Conservation (phyloP, 345 rosid species). For the Pelargonium nanum region DNA sequence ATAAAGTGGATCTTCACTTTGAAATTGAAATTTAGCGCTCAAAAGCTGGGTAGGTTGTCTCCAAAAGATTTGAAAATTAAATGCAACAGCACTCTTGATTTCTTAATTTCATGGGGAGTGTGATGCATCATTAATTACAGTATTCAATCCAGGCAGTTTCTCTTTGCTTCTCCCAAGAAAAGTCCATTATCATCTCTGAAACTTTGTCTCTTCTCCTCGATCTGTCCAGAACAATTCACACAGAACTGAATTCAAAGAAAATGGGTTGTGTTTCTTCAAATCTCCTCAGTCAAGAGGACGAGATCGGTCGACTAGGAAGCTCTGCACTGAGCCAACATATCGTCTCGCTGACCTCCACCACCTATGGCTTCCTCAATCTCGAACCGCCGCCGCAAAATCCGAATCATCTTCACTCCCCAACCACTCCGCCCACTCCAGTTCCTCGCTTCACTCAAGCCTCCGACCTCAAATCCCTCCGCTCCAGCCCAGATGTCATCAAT, state of each 20-base stretch:
- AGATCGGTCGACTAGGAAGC: slow-evolving; percentile 56
- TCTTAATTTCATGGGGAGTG: not conserved
- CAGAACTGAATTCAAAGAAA: not conserved
- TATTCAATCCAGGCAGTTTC: not conserved
- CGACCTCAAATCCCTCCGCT: slow-evolving; percentile 32
- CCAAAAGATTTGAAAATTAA: slow-evolving; percentile 17
- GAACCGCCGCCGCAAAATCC: slow-evolving; percentile 44
- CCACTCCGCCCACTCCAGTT: slow-evolving; percentile 48
- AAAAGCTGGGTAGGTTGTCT: not conserved
- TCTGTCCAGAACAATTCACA: too few relatives aligned
- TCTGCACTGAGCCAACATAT: slow-evolving; percentile 78
- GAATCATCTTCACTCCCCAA: slow-evolving; percentile 10
- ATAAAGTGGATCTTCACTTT: not conserved
- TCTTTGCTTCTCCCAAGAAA: too few relatives aligned
- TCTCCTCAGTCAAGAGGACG: slow-evolving; percentile 64
- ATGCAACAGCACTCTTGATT: not conserved
- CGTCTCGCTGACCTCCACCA: slow-evolving; percentile 84
- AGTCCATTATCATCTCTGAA: not conserved
- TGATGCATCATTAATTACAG: not conserved
- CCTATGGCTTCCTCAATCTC: slow-evolving; percentile 84
- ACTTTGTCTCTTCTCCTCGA: not conserved
- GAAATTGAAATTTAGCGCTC: slow-evolving; percentile 26
- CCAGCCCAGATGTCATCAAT: slow-evolving; percentile 56
- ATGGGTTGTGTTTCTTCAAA: slow-evolving; percentile 96
- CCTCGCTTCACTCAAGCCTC: slow-evolving; percentile 34